Evolutionary conservation across 305 asterid species (phyloP), one percentile per base, ranked within the genome.

Genomic region (Fraxinus floribunda): DNA sequence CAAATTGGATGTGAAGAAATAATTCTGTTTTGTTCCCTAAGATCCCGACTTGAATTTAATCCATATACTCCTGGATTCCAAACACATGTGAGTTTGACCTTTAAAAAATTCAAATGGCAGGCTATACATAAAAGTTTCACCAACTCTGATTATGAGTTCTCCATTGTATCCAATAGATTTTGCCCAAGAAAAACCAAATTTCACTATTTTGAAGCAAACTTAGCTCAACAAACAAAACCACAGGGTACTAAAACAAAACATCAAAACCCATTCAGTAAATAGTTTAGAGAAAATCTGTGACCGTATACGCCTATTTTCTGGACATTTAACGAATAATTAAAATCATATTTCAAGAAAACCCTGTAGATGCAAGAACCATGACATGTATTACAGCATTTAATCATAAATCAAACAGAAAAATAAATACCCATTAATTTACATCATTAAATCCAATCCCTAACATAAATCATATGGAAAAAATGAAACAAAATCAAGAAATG

Each of bases 41-140:
- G 73, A 76, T 79, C 74, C 30, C 22, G 20, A 78, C 80, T 49
- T 73, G 78, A 86, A 76, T 41, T 81, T 86, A 91, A 75, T 85
- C 90, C 93, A 89, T 91, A 36, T 79, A 87, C 82, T 62, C 93
- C 93, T 91, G 90, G 81, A 94, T 86, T 80, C 89, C 80, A 72
- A 74, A 85, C 86, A 78, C 68, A 84, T 41, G 73, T 84, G 77
- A 80, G 30, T 57, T 78, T 39, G 39, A 75, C 55, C 85, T 84
- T 44, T 77, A 80, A 49, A 39, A 79, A 82, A 83, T 75, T 77
- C 77, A 77, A 77, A 80, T 74, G 20, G 77, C 73, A 86, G 77
- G 57, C 18, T 30, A 71, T 78, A 77, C 18, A 66, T 13, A 83
- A 49, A 34, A 36, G 29, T 77, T 70, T 57, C 24, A 13, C 35